Evolutionary conservation across 805 yeast species (phyloP).

Genomic region (Wickerhamiella parazyma): DNA sequence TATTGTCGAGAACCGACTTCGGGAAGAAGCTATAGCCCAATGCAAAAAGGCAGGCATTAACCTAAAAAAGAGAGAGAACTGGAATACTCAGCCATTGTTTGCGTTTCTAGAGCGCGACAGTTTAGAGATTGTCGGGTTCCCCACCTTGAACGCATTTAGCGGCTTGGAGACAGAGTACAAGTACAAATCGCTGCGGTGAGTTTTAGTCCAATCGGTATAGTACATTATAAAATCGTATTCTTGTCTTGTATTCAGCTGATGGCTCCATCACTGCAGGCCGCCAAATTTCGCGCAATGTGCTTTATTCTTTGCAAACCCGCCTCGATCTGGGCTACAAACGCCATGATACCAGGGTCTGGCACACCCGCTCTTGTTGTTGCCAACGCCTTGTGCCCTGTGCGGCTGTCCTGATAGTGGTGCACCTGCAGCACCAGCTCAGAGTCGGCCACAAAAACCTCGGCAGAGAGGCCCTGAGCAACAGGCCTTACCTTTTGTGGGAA

Average conservation of each 20-base stretch:
- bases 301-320: conserved; percentile 1
- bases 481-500: conserved; percentile 7
- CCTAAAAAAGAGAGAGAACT: neutral
- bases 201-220: no score
- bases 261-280: neutral
- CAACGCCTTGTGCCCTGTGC: conserved; percentile 3
- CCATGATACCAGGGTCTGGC: conserved; percentile 8
- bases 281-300: conserved; percentile 3
- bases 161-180: conserved; percentile 12
- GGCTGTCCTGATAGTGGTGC: conserved; percentile 7
- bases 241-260: no score
- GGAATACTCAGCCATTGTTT: conserved; percentile 15
- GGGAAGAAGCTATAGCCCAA: neutral
- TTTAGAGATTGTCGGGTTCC: conserved; percentile 15
- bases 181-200: conserved; percentile 1
- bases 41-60: neutral
- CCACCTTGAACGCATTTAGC: conserved; percentile 11
- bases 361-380: neutral
- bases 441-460: conserved; percentile 2
- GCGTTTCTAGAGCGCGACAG: conserved; percentile 10
- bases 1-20: neutral
- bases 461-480: conserved; percentile 1
- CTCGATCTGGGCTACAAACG: conserved; percentile 7
- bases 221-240: no score
- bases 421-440: conserved; percentile 6